Percentiles rank a stretch among this genome's conserved stretches.
Conservation (phyloP, 805 yeast species). For the Zygotorulaspora danielsina region DNA sequence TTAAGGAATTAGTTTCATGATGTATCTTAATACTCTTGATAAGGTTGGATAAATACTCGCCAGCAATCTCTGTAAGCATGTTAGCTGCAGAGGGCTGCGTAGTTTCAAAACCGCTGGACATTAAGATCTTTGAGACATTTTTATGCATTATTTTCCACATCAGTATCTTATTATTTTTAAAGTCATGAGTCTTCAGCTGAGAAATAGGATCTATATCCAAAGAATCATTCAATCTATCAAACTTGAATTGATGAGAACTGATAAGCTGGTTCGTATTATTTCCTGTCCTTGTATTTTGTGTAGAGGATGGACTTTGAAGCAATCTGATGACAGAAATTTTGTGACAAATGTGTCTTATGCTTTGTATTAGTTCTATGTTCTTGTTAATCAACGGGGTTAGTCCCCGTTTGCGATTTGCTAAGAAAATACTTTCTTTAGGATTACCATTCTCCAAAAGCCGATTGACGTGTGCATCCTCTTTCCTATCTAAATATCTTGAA, state of each 20-base stretch:
- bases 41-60: slow-evolving; percentile 69
- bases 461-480: slow-evolving; percentile 45
- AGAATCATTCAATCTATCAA: slow-evolving; percentile 50
- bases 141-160: slow-evolving; percentile 64
- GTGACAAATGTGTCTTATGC: slow-evolving; percentile 80
- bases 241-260: slow-evolving; percentile 25
- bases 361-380: slow-evolving; percentile 78
- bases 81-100: slow-evolving; percentile 75
- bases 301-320: slow-evolving; percentile 53
- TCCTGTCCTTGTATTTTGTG: slow-evolving; percentile 16
- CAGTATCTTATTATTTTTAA: slow-evolving; percentile 48
- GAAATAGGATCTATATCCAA: slow-evolving; percentile 82
- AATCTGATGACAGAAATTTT: slow-evolving; percentile 83
- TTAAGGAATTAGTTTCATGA: slow-evolving; percentile 52
- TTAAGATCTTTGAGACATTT: slow-evolving; percentile 69
- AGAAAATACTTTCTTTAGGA: slow-evolving; percentile 36
- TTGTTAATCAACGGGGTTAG: slow-evolving; percentile 54
- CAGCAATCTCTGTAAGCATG: slow-evolving; percentile 77
- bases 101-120: slow-evolving; percentile 90
- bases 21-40: slow-evolving; percentile 68
- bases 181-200: slow-evolving; percentile 64
- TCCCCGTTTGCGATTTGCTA: slow-evolving; percentile 49
- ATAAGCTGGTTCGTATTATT: slow-evolving; percentile 20
- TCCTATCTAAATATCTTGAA: slow-evolving; percentile 42
- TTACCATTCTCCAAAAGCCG: slow-evolving; percentile 37